phyloP scores from a whole-genome alignment of 2,329 filamentous ascomycete genomes.

The Coniochaeta sp. region DNA sequence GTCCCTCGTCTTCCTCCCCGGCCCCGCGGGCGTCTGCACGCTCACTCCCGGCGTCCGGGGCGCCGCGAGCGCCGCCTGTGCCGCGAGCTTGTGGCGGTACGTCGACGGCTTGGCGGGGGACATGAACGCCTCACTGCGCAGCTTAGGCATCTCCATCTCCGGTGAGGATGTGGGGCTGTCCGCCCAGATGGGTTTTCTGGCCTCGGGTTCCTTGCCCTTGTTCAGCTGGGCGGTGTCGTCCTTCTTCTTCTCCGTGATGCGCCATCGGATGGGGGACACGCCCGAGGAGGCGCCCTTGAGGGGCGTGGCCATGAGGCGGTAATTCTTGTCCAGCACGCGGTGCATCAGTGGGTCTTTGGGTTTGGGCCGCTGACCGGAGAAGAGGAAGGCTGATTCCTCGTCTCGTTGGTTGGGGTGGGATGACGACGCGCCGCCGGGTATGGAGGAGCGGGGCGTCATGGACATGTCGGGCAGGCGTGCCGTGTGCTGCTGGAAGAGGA shows the following conservation, averaged over 20 bases:
- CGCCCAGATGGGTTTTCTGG: constrained; percentile 33
- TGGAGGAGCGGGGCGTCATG: constrained; percentile 53
- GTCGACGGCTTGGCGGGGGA: constrained; percentile 51
- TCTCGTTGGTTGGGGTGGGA: constrained; percentile 17
- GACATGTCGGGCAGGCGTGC: constrained; percentile 55
- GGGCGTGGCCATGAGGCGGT: constrained; percentile 87
- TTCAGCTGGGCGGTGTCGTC: constrained; percentile 9
- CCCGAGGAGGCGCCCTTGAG: constrained; percentile 48
- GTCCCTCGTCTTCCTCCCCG: constrained; percentile 41
- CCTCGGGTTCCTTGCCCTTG: constrained; percentile 15
- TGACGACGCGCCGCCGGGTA: constrained; percentile 34
- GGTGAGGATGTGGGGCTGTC: constrained; percentile 64
- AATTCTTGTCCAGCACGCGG: constrained; percentile 90
- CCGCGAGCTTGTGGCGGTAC: constrained; percentile 32
- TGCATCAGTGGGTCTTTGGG: constrained; percentile 74
- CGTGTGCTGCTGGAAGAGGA: constrained; percentile 44
- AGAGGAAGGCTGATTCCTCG: constrained; percentile 16
- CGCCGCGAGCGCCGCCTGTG: constrained; percentile 29
- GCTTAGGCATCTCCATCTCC: constrained; percentile 70
- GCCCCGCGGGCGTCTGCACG: no score
- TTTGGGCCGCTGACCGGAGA: constrained; percentile 23
- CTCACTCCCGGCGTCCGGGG: constrained; percentile 63
- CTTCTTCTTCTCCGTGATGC: constrained; percentile 20
- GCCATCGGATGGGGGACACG: constrained; percentile 38
- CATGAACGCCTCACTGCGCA: constrained; percentile 80